Conservation (phyloP, 306 rosid species). For the Pterocarpus santalinus region DNA sequence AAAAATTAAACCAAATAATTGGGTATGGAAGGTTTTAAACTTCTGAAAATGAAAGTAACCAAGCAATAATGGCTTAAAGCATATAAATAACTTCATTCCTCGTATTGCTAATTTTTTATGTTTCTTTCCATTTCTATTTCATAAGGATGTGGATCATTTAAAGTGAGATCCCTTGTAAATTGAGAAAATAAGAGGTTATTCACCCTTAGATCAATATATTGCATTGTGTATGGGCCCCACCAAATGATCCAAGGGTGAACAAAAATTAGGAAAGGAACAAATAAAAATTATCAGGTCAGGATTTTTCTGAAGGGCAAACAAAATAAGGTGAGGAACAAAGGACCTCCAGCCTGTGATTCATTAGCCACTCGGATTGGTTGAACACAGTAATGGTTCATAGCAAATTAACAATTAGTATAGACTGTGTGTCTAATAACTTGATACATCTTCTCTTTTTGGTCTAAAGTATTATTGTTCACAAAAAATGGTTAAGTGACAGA, state of each 20-base stretch:
- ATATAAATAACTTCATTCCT: constrained; percentile 11
- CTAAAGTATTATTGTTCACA: background rate
- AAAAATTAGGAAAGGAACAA: too few relatives aligned
- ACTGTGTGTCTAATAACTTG: background rate
- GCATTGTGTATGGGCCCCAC: too few relatives aligned
- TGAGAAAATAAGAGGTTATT: too few relatives aligned
- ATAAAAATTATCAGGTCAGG: too few relatives aligned
- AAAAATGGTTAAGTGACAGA: constrained; percentile 14
- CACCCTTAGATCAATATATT: too few relatives aligned
- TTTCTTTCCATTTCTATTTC: too few relatives aligned
- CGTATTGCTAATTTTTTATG: background rate
- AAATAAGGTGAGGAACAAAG: too few relatives aligned
- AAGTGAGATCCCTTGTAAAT: too few relatives aligned
- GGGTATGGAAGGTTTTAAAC: background rate
- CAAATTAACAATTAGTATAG: background rate
- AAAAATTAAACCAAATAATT: constrained; percentile 1
- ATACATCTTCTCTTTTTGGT: background rate
- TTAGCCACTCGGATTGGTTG: background rate
- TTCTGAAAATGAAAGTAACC: background rate
- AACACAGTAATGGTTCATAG: background rate
- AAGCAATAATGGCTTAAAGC: background rate
- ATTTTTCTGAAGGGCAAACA: too few relatives aligned
- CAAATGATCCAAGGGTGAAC: too few relatives aligned
- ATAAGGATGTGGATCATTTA: too few relatives aligned
- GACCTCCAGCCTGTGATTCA: too few relatives aligned